Evolutionary conservation across 768 basidiomycete genomes (phyloP).

Genomic region (Naganishia vaughanmartiniae): DNA sequence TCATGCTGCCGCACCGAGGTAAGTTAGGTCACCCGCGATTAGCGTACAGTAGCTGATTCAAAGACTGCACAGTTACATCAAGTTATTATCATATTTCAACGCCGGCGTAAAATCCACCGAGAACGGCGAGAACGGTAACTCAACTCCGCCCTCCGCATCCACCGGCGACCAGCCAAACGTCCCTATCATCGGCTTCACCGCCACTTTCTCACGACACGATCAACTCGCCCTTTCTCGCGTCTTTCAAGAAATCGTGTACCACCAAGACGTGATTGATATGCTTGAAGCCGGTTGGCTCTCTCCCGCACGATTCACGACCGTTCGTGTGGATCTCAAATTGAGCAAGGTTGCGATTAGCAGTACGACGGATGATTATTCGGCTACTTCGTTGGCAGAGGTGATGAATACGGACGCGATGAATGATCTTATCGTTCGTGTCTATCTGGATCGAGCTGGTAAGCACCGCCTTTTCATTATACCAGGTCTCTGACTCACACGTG

Average conservation of each 20-base stretch:
- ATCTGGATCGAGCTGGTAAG: constrained; percentile 80
- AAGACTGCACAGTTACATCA: constrained; percentile 63
- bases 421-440: constrained; percentile 71
- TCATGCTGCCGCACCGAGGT: constrained; percentile 90
- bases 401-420: constrained; percentile 79
- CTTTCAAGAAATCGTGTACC: constrained; percentile 88
- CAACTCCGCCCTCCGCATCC: neutral
- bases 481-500: neutral
- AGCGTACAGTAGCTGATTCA: constrained; percentile 27
- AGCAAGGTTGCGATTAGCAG: constrained; percentile 65
- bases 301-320: constrained; percentile 77
- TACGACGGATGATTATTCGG: constrained; percentile 74
- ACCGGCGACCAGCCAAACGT: constrained; percentile 49
- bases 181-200: constrained; percentile 89
- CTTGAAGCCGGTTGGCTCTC: constrained; percentile 90
- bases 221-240: constrained; percentile 82
- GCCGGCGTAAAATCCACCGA: constrained; percentile 51
- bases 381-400: constrained; percentile 71
- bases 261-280: constrained; percentile 86
- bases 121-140: constrained; percentile 3
- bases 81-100: constrained; percentile 79
- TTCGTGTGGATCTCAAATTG: constrained; percentile 71
- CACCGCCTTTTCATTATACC: neutral
- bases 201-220: constrained; percentile 90
- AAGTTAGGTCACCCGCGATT: constrained; percentile 43